These are phyloP conservation scores for Puccinia hordei DNA, from an alignment of 1,284 basidiomycete species.

Conservation along the genomic window DNA sequence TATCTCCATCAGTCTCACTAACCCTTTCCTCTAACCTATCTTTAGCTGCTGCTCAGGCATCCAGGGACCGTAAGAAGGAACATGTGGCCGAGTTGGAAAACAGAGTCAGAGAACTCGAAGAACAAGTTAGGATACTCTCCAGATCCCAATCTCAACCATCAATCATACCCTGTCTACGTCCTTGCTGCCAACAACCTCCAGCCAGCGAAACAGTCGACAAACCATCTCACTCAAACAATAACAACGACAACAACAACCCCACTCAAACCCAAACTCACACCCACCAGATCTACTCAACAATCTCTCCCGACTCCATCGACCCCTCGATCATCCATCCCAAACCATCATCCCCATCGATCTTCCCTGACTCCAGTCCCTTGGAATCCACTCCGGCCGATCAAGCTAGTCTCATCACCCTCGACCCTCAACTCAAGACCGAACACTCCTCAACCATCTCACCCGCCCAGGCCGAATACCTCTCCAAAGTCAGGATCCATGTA, in stretches of 20 bases:
- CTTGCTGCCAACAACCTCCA: constrained; percentile 20
- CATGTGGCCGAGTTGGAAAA: constrained; percentile 43
- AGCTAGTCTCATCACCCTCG: not conserved
- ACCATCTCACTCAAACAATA: not conserved
- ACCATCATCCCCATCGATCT: not conserved
- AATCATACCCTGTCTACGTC: not conserved
- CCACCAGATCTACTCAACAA: not conserved
- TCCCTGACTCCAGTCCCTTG: not conserved
- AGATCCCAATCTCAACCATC: not conserved
- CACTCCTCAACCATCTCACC: constrained; percentile 29
- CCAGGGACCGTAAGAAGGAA: constrained; percentile 47
- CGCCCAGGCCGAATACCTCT: constrained; percentile 33
- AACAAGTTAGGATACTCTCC: constrained; percentile 1
- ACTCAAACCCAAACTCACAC: too few relatives aligned
- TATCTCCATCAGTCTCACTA: too few relatives aligned
- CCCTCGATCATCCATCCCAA: constrained; percentile 38
- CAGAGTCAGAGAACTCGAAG: constrained; percentile 32
- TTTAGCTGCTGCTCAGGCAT: constrained; percentile 47
- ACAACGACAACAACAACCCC: too few relatives aligned
- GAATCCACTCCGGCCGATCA: not conserved
- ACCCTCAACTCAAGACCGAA: not conserved
- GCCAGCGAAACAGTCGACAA: not conserved
- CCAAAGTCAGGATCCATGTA: constrained; percentile 17
- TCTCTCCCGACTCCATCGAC: constrained; percentile 28
- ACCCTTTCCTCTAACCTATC: not conserved